These are phyloP conservation scores for Medicago arabica DNA, from an alignment of 306 rosid species.

Conservation along the genomic window DNA sequence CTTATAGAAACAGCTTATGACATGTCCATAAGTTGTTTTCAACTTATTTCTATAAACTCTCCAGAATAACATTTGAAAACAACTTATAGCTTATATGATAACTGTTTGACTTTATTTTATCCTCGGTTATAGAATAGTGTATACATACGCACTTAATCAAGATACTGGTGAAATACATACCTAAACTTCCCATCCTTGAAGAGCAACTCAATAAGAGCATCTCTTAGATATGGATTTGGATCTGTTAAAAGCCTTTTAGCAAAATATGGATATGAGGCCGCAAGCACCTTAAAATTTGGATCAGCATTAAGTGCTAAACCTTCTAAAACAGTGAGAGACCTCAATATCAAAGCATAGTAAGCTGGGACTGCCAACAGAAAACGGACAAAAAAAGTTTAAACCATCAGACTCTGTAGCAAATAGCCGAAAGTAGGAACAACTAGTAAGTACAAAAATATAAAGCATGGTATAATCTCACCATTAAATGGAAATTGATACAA, in stretches of 20 bases:
- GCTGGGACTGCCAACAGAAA: constrained; percentile 78
- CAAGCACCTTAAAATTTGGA: constrained; percentile 94
- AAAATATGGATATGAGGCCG: constrained; percentile 93
- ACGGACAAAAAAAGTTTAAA: constrained; percentile 30
- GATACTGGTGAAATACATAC: constrained; percentile 50
- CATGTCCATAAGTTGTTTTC: too few relatives aligned
- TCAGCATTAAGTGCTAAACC: constrained; percentile 93
- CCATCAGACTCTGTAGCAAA: constrained; percentile 37
- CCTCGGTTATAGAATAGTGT: too few relatives aligned
- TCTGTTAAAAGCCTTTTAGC: constrained; percentile 93
- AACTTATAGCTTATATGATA: too few relatives aligned
- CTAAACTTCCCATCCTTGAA: constrained; percentile 87
- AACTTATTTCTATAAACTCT: too few relatives aligned
- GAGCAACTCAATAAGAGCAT: constrained; percentile 92
- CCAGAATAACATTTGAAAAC: too few relatives aligned
- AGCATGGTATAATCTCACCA: constrained; percentile 60
- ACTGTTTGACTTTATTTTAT: too few relatives aligned
- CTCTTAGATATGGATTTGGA: constrained; percentile 92
- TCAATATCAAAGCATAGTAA: constrained; percentile 86
- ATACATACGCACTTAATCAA: too few relatives aligned
- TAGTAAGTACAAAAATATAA: constrained; percentile 20
- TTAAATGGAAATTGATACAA: constrained; percentile 87
- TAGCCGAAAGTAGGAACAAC: background rate
- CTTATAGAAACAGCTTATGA: too few relatives aligned
- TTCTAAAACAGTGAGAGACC: constrained; percentile 93